phyloP scores from a whole-genome alignment of 1,284 basidiomycete species.

The Schizopora paradoxa region DNA sequence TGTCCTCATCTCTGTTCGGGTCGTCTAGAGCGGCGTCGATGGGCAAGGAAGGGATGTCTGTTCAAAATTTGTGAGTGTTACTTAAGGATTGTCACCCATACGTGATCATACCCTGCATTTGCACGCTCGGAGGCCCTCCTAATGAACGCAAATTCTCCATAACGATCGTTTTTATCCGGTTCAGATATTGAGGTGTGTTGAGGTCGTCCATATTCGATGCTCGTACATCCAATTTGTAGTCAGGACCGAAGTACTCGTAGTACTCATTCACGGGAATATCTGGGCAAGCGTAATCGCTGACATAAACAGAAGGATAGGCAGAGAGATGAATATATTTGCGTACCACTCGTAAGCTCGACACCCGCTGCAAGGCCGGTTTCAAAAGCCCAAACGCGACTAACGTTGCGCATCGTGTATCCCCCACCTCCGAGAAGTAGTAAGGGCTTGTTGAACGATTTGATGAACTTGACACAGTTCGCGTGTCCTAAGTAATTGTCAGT shows the following conservation, averaged over 20 bases:
- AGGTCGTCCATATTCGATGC: conserved; percentile 95
- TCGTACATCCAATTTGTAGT: conserved; percentile 95
- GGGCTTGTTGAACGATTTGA: conserved; percentile 95
- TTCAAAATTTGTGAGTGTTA: not conserved
- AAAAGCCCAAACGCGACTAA: conserved; percentile 95
- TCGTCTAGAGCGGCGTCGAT: conserved; percentile 79
- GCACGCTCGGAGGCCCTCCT: conserved; percentile 85
- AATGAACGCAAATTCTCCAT: conserved; percentile 85
- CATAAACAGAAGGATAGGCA: not conserved
- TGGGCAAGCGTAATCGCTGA: conserved; percentile 27
- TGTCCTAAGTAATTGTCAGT: conserved; percentile 63
- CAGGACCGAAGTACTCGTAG: conserved; percentile 98
- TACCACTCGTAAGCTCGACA: conserved; percentile 84
- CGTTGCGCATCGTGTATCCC: conserved; percentile 98
- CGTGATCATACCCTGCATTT: conserved; percentile 64
- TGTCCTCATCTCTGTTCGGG: conserved; percentile 74
- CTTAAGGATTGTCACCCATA: not conserved
- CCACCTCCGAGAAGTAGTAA: conserved; percentile 92
- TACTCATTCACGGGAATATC: conserved; percentile 97
- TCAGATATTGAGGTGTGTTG: conserved; percentile 90
- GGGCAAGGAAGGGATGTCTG: conserved; percentile 74
- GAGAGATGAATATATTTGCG: conserved; percentile 19
- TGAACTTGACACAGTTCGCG: conserved; percentile 95
- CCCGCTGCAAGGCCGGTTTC: conserved; percentile 97
- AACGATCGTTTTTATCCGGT: conserved; percentile 88